Evolutionary conservation across 2,329 filamentous ascomycete genomes (phyloP).

Genomic region (Metarhizium anisopliae): DNA sequence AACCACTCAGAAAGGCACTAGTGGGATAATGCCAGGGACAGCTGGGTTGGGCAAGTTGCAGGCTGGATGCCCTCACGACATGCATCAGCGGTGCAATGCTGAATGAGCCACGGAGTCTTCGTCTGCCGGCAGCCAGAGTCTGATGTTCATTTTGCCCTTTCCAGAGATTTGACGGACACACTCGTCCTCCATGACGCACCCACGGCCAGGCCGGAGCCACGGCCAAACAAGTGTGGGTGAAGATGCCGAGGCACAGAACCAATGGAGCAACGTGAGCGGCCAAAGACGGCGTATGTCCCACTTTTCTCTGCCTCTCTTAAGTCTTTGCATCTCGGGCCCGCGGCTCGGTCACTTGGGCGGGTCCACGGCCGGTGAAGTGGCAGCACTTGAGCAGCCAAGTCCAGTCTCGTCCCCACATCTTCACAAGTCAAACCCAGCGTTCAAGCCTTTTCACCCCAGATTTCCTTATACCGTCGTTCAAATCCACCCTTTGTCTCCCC

Average conservation of each 20-base stretch:
- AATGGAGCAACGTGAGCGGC: not conserved
- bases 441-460: not conserved
- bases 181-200: not conserved
- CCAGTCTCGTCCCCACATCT: conserved; percentile 1
- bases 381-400: not conserved
- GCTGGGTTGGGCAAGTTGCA: not conserved
- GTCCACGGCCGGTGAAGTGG: too few species aligned
- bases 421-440: not conserved
- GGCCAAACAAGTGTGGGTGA: not conserved
- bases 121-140: too few species aligned
- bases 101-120: too few species aligned
- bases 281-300: not conserved
- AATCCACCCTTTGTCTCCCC: not conserved
- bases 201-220: not conserved
- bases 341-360: too few species aligned
- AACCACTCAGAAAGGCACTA: too few species aligned
- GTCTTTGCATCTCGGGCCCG: too few species aligned
- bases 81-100: too few species aligned
- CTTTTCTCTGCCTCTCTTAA: not conserved
- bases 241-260: conserved; percentile 9
- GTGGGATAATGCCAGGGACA: too few species aligned
- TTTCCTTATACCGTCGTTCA: not conserved
- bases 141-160: too few species aligned
- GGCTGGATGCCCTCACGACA: not conserved
- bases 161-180: too few species aligned